Conservation (phyloP, 2,329 filamentous ascomycete genomes). For the Lithohypha guttulata region DNA sequence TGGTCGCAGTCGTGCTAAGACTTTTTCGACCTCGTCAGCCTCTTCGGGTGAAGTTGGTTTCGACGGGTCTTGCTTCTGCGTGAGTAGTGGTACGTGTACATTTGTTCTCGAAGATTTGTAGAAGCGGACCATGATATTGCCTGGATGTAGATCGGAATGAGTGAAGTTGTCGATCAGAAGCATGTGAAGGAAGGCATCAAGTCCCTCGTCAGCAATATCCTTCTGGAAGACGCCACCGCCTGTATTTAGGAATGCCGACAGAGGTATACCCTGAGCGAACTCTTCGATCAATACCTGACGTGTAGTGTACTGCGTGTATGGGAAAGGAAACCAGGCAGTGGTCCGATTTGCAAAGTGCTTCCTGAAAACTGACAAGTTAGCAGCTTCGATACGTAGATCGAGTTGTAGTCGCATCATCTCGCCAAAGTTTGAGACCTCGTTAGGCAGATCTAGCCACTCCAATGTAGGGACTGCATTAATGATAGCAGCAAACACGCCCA, state of each 20-base stretch:
- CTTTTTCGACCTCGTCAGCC: slow-evolving; percentile 75
- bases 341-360: slow-evolving; percentile 80
- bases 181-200: slow-evolving; percentile 95
- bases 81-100: slow-evolving; percentile 43
- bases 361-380: slow-evolving; percentile 77
- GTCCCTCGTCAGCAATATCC: slow-evolving; percentile 86
- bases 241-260: slow-evolving; percentile 82
- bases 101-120: slow-evolving; percentile 70
- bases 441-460: slow-evolving; percentile 91
- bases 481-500: slow-evolving; percentile 76
- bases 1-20: slow-evolving; percentile 68
- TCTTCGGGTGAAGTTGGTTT: slow-evolving; percentile 40
- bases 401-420: slow-evolving; percentile 99
- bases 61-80: slow-evolving; percentile 28
- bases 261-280: slow-evolving; percentile 85
- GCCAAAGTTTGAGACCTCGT: slow-evolving; percentile 87
- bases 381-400: slow-evolving; percentile 85
- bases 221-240: slow-evolving; percentile 87
- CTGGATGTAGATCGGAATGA: slow-evolving; percentile 89
- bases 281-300: slow-evolving; percentile 89
- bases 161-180: slow-evolving; percentile 94
- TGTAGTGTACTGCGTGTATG: slow-evolving; percentile 85
- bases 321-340: slow-evolving; percentile 94
- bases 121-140: slow-evolving; percentile 99
- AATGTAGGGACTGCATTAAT: slow-evolving; percentile 87